These are phyloP conservation scores for Tagetes erecta DNA, from an alignment of 129 eudicot species.

Conservation along the genomic window DNA sequence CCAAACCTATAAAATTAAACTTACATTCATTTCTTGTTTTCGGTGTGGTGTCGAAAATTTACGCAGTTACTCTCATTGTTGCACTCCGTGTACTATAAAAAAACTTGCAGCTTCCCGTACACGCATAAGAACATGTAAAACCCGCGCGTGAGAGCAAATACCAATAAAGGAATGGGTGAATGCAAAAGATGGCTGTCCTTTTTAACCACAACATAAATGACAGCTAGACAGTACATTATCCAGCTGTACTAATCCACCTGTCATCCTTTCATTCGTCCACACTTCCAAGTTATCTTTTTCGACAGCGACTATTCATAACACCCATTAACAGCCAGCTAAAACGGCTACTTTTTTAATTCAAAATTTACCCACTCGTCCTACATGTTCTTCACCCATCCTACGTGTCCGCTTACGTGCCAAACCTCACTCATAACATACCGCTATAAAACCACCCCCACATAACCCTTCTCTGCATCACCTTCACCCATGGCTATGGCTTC, in stretches of 20 bases:
- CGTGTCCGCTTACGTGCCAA: slow-evolving; percentile 25
- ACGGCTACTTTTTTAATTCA: slow-evolving; percentile 53
- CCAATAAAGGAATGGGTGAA: slow-evolving; percentile 23
- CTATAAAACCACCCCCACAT: slow-evolving; percentile 30
- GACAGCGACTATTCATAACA: slow-evolving; percentile 48
- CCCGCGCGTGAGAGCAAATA: slow-evolving; percentile 14
- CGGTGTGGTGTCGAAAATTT: no score
- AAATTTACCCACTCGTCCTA: not conserved
- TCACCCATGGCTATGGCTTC: slow-evolving; percentile 7
- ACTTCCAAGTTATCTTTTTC: slow-evolving; percentile 32
- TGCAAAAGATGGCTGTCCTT: slow-evolving; percentile 37
- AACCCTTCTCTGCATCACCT: not conserved
- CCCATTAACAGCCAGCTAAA: slow-evolving; percentile 44
- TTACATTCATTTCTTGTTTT: no score
- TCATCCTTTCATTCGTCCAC: slow-evolving; percentile 1
- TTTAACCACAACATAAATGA: slow-evolving; percentile 40
- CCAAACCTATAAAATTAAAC: no score
- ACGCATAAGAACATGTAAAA: slow-evolving; percentile 11
- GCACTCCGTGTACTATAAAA: no score
- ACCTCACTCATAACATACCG: slow-evolving; percentile 16
- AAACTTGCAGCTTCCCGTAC: not conserved
- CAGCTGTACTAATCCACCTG: slow-evolving; percentile 55
- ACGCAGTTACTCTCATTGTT: no score
- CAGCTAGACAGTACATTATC: slow-evolving; percentile 42
- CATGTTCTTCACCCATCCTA: slow-evolving; percentile 19